Base-by-base conservation (phyloP, 352 stramenopile genomes). In the Pythium dissimile region DNA sequence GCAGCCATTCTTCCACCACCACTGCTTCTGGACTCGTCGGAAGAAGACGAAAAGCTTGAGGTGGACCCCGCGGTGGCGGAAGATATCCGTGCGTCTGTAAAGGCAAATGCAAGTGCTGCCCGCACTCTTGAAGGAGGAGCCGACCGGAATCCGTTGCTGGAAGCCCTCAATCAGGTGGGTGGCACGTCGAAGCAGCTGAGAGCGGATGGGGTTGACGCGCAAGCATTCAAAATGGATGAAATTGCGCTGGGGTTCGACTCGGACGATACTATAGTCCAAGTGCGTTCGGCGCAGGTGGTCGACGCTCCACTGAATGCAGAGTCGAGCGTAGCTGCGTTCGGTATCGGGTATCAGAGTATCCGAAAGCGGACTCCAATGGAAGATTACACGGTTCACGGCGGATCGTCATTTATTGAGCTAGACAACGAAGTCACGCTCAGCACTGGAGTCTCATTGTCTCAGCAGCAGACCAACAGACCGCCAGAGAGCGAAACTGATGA, bases 291-390 rank as follows among this genome's bases (percentile, higher is more conserved):
- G 1, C 46, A 52, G 31, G 7, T 46, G 26, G 18, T 27, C 34
- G 10, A 13, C 16, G 2, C 41, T 24, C 35, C 49, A n/a, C 26
- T 39, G 13, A 16, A 12, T n/a, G 7, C 62, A 9, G 62, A 69
- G n/a, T 67, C 57, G 6, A 58, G 38, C 18, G 62, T 62, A 7
- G 41, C 47, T 8, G 63, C 34, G 18, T 90, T 90, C 54, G 80
- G 77, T 0, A 90, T 90, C 55, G 67, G 67, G 3, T 90, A 90
- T 46, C 72, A 82, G 34, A 87, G 61, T 43, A 13, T 80, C 38
- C 54, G 63, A 13, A 86, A 73, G 56, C 73, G 70, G 13, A 15
- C 32, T 6, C 4, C 13, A 7, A 27, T 18, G 13, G 7, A 0
- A 27, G n/a, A 37, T 10, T 59, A 62, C 34, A 66, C 67, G 0